Evolutionary conservation across 1,284 basidiomycete genomes (phyloP), one percentile per base, ranked within the genome.

Genomic region (Rhodotorula sp.): DNA sequence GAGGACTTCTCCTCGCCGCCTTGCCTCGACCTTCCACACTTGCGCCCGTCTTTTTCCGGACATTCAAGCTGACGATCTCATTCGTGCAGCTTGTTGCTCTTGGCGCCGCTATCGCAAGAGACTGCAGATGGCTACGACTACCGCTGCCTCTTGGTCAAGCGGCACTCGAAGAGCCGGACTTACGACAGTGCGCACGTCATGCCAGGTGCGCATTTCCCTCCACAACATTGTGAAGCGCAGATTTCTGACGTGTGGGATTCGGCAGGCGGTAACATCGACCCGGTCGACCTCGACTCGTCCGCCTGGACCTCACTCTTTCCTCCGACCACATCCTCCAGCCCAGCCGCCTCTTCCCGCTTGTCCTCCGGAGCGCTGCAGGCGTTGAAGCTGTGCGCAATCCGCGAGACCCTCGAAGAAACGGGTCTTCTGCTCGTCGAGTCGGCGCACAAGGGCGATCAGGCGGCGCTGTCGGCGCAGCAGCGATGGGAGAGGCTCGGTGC

Each of bases 341-440:
- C 50, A 23, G 13, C 44, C 14, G 41, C 46, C 45, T 53, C 55
- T 34, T 46, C 50, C 23, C 12, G 50, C 42, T 53, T 64, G n/a
- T 55, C 56, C 10, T 60, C 69, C 8, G 19, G 25, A 5, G 61
- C 62, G 48, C n/a, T 73, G 27, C 67, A 54, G n/a, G 25, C 67
- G 3, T 48, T 78, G 4, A 71, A 71, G 45, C 55, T 76, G 7
- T 78, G 77, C 45, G 79, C 78, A 0, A 54, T 78, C 16, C 72
- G 79, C 27, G 79, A 79, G 52, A 77, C 76, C 2, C 78, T 79
- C 34, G 78, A 79, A 57, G 79, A 79, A 64, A 71, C 73, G 34
- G 79, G 79, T n/a, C 58, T 79, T 10, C 58, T 79, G 7, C 70
- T 69, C 25, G 64, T 61, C 45, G 67, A 70, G 34, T 64, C 54